A percentile compares a stretch with the other conserved stretches of the same genome.
These are phyloP conservation scores for Sugiyamaella castrensis DNA, from an alignment of 1,139 yeast genomes.

Conservation along the genomic window DNA sequence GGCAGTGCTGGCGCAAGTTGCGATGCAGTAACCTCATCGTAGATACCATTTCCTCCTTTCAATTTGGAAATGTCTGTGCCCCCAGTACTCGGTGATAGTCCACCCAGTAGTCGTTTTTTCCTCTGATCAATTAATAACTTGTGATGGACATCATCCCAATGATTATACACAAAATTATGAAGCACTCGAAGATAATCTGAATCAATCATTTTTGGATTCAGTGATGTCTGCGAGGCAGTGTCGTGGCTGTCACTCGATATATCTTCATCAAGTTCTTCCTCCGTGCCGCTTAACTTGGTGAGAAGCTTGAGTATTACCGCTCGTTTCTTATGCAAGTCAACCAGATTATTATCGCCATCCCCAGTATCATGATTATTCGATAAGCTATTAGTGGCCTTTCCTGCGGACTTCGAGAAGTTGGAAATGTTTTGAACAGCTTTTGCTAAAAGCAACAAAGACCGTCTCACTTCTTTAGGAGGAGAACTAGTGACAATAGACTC, in stretches of 20 bases:
- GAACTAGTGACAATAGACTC: conserved; percentile 37
- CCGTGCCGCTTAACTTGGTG: conserved; percentile 7
- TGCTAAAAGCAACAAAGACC: conserved; percentile 71
- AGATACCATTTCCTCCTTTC: conserved; percentile 9
- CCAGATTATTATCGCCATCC: background rate
- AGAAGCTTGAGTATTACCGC: conserved; percentile 9
- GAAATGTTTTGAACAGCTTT: conserved; percentile 70
- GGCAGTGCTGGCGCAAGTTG: conserved; percentile 11
- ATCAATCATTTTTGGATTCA: conserved; percentile 18
- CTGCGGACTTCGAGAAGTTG: conserved; percentile 7
- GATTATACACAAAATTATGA: conserved; percentile 63
- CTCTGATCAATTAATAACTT: conserved; percentile 30
- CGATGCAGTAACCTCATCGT: conserved; percentile 9
- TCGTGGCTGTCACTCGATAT: conserved; percentile 38
- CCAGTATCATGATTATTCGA: conserved; percentile 7
- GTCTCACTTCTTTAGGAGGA: conserved; percentile 47
- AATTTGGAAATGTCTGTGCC: conserved; percentile 9
- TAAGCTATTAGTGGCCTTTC: background rate
- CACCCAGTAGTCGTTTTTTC: conserved; percentile 18
- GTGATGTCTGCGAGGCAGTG: conserved; percentile 17
- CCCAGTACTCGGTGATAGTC: conserved; percentile 7
- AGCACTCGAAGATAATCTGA: conserved; percentile 33
- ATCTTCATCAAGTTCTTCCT: conserved; percentile 42
- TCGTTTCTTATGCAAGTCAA: conserved; percentile 8
- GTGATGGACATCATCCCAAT: conserved; percentile 50